These are phyloP conservation scores for Rutstroemia sp. DNA, from an alignment of 2,329 filamentous ascomycete species.

Conservation along the genomic window DNA sequence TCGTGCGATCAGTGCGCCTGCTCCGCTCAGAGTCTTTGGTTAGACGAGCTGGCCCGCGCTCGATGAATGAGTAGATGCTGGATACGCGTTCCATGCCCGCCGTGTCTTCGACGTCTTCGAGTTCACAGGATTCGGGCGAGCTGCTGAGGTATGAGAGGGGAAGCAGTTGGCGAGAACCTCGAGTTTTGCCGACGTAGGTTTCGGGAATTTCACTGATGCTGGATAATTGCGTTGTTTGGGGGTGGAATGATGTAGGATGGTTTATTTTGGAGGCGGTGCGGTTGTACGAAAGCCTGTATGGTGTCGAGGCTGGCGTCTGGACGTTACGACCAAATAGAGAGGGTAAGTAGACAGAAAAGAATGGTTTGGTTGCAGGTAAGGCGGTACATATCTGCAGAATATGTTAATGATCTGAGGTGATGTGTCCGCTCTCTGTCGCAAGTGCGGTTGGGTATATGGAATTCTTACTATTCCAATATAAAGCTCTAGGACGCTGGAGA, in stretches of 20 bases:
- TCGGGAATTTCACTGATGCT: background rate
- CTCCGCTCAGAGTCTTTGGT: background rate
- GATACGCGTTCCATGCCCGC: background rate
- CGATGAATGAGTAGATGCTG: background rate
- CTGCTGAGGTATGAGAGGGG: background rate
- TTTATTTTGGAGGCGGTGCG: background rate
- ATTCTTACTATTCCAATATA: constrained; percentile 35
- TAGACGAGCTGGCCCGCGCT: background rate
- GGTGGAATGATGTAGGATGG: background rate
- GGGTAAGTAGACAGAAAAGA: constrained; percentile 34
- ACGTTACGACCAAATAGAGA: background rate
- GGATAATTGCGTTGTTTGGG: background rate
- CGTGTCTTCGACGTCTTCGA: background rate
- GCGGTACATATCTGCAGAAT: constrained; percentile 34
- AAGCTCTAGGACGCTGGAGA: constrained; percentile 33
- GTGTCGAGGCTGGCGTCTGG: background rate
- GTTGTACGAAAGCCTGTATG: background rate
- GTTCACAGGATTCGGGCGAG: background rate
- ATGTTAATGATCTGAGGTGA: background rate
- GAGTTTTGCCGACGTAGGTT: background rate
- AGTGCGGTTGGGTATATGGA: background rate
- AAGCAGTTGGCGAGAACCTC: background rate
- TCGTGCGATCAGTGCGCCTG: background rate
- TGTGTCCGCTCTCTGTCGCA: background rate
- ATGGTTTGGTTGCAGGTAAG: constrained; percentile 36